Conservation (phyloP, 371 early-diverging fungal species). For the Coemansia sp. region DNA sequence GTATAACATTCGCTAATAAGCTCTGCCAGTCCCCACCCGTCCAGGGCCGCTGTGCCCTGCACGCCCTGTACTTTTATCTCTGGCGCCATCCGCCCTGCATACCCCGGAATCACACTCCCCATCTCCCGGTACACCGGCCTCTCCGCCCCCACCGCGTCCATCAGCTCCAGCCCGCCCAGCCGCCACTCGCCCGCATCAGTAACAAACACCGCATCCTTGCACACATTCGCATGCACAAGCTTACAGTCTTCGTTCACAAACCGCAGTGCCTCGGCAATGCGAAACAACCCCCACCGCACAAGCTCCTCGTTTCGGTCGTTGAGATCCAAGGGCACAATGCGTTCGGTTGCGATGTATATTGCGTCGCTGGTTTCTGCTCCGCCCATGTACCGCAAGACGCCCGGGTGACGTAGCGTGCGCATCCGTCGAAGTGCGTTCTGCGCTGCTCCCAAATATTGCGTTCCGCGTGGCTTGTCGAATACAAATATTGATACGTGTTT, state of each 20-base stretch:
- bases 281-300: constrained; percentile 83
- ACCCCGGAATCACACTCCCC: constrained; percentile 29
- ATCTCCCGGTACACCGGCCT: constrained; percentile 24
- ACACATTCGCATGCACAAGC: constrained; percentile 85
- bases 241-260: constrained; percentile 84
- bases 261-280: constrained; percentile 80
- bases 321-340: constrained; percentile 69
- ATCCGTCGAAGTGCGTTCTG: constrained; percentile 83
- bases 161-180: constrained; percentile 82
- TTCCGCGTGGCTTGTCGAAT: constrained; percentile 69
- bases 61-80: constrained; percentile 27
- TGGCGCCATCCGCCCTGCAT: constrained; percentile 40
- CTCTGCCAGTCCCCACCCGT: constrained; percentile 79
- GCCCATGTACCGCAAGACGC: constrained; percentile 77
- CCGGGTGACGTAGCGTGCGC: constrained; percentile 90
- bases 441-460: constrained; percentile 73
- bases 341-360: constrained; percentile 90
- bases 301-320: constrained; percentile 61
- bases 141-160: constrained; percentile 52
- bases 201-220: constrained; percentile 73
- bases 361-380: constrained; percentile 82
- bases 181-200: constrained; percentile 93
- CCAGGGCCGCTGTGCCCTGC: constrained; percentile 55
- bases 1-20: constrained; percentile 81
- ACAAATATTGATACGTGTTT: constrained; percentile 84